Evolutionary conservation across 2,329 filamentous ascomycete species (phyloP).

Genomic region (Blastomyces parvus): DNA sequence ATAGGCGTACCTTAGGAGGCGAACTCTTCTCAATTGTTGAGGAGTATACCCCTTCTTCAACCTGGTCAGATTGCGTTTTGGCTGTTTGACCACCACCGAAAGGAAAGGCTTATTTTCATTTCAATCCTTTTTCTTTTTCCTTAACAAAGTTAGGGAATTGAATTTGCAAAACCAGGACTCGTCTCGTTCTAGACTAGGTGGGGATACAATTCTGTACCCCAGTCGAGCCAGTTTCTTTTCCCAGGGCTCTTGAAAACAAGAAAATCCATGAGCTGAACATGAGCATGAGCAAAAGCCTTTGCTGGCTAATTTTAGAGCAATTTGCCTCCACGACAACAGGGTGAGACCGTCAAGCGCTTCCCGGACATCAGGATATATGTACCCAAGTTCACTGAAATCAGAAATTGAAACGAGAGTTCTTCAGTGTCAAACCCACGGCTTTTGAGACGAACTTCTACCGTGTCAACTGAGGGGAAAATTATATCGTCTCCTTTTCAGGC

Average conservation of each 20-base stretch:
- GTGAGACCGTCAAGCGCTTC: background rate
- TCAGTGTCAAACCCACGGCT: background rate
- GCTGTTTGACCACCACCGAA: no score
- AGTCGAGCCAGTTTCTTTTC: background rate
- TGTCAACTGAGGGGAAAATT: background rate
- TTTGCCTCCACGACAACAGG: background rate
- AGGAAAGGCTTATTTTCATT: no score
- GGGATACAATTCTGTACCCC: background rate
- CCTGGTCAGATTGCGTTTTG: no score
- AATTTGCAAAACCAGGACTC: background rate
- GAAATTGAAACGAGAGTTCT: background rate
- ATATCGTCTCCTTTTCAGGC: background rate
- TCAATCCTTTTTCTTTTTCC: no score
- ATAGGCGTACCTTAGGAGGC: no score
- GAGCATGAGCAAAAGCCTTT: no score
- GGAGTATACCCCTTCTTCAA: no score
- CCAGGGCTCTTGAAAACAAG: background rate
- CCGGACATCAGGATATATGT: background rate
- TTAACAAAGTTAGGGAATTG: no score
- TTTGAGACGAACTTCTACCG: no score
- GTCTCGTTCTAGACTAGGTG: background rate
- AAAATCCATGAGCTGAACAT: no score
- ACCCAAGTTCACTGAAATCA: background rate
- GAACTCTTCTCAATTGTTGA: no score
- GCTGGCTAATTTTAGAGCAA: background rate